These are phyloP conservation scores for Erodium moschatum DNA, from an alignment of 441 rosid species.

Conservation along the genomic window DNA sequence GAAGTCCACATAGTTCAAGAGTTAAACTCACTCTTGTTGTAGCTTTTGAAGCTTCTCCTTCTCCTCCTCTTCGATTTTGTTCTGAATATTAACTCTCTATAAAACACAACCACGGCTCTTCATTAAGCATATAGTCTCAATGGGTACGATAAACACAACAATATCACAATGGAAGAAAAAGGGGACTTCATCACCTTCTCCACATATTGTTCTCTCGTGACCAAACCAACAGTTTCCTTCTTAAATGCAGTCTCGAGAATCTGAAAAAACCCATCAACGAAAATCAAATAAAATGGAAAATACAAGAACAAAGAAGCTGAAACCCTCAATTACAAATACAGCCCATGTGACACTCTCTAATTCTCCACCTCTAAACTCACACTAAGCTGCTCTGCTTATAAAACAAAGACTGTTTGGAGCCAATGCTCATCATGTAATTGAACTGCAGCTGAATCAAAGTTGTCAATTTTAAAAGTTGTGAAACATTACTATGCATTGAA, in stretches of 20 bases:
- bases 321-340: neutral
- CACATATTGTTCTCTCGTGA: neutral
- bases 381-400: neutral
- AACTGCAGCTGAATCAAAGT: neutral
- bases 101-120: neutral
- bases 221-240: slow-evolving; percentile 5
- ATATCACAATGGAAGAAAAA: neutral
- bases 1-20: neutral
- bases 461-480: neutral
- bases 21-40: slow-evolving; percentile 64
- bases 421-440: neutral
- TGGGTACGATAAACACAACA: neutral
- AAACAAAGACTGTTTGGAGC: neutral
- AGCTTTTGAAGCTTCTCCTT: slow-evolving; percentile 89
- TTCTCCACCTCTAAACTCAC: neutral
- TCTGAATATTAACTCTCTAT: slow-evolving; percentile 88
- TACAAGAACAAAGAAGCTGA: neutral
- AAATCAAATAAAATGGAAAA: neutral
- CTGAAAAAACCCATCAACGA: neutral
- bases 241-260: neutral
- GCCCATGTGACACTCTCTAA: neutral
- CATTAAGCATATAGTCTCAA: slow-evolving; percentile 3
- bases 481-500: neutral
- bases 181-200: neutral
- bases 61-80: slow-evolving; percentile 87